These are phyloP conservation scores for Ceratobasidium papillatum DNA, from an alignment of 1,284 basidiomycete species.

Conservation along the genomic window DNA sequence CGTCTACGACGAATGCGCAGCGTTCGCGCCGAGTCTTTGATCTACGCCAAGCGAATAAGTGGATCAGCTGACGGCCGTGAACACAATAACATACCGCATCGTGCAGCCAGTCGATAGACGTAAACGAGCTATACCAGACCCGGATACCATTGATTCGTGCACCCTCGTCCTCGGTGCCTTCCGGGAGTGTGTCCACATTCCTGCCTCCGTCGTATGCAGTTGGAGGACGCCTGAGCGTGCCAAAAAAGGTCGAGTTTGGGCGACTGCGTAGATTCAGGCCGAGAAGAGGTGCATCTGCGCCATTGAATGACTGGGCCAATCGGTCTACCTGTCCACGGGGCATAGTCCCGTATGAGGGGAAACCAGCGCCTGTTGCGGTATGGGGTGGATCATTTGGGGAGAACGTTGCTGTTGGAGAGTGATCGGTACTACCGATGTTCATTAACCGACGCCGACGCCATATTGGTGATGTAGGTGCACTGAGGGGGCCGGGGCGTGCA, in stretches of 20 bases:
- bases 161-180: constrained; percentile 60
- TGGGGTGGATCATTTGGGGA: constrained; percentile 11
- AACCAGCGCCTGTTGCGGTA: constrained; percentile 17
- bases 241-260: constrained; percentile 28
- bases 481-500: constrained; percentile 40
- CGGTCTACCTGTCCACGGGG: not conserved
- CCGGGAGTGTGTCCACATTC: constrained; percentile 48
- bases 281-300: constrained; percentile 27
- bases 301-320: constrained; percentile 1
- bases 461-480: constrained; percentile 42
- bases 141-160: constrained; percentile 84
- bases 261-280: constrained; percentile 15
- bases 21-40: constrained; percentile 87
- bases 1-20: constrained; percentile 69
- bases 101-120: constrained; percentile 90
- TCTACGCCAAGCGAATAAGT: constrained; percentile 52
- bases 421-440: constrained; percentile 34
- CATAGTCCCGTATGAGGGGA: constrained; percentile 43
- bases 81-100: constrained; percentile 62
- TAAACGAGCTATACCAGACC: constrained; percentile 90
- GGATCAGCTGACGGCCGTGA: not conserved
- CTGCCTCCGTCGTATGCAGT: constrained; percentile 73
- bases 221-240: constrained; percentile 58
- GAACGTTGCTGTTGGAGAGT: constrained; percentile 21
- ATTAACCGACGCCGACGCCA: constrained; percentile 43